Percentiles rank a stretch among this genome's conserved stretches.
Evolutionary conservation across 768 basidiomycete genomes (phyloP).

Genomic region (Kockovaella imperatae): DNA sequence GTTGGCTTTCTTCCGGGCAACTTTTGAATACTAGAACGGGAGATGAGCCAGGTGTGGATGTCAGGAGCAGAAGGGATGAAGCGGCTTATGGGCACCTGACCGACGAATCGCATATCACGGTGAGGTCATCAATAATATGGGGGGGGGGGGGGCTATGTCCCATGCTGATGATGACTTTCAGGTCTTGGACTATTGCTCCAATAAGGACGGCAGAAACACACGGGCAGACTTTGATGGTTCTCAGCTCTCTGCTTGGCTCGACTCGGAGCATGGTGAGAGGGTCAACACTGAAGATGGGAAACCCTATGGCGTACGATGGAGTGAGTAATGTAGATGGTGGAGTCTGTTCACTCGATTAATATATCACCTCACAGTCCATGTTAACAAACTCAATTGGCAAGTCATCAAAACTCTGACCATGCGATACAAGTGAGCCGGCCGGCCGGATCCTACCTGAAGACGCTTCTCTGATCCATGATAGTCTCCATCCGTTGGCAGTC

Average conservation of each 20-base stretch:
- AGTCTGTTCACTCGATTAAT: neutral
- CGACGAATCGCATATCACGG: constrained; percentile 27
- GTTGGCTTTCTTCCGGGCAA: constrained; percentile 20
- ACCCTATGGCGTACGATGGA: constrained; percentile 37
- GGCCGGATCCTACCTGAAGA: neutral
- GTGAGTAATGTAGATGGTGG: constrained; percentile 19
- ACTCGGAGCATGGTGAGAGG: constrained; percentile 23
- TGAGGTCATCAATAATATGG: constrained; percentile 6
- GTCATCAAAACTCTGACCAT: constrained; percentile 40
- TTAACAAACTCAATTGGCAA: constrained; percentile 41
- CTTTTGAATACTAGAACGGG: constrained; percentile 21
- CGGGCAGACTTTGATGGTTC: constrained; percentile 38
- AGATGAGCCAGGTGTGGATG: constrained; percentile 44
- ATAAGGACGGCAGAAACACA: constrained; percentile 27
- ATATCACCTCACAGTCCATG: constrained; percentile 19
- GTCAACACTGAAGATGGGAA: constrained; percentile 23
- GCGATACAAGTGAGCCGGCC: constrained; percentile 24
- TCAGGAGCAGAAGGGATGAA: constrained; percentile 34
- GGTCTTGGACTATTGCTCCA: constrained; percentile 39
- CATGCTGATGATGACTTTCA: neutral
- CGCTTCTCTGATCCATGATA: constrained; percentile 5
- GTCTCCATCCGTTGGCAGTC: constrained; percentile 42
- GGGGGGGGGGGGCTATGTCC: neutral
- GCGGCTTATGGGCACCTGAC: constrained; percentile 37
- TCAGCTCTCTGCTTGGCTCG: constrained; percentile 35